Evolutionary conservation across 179 eudicot species (phyloP).

Genomic region (Spergularia azorica): DNA sequence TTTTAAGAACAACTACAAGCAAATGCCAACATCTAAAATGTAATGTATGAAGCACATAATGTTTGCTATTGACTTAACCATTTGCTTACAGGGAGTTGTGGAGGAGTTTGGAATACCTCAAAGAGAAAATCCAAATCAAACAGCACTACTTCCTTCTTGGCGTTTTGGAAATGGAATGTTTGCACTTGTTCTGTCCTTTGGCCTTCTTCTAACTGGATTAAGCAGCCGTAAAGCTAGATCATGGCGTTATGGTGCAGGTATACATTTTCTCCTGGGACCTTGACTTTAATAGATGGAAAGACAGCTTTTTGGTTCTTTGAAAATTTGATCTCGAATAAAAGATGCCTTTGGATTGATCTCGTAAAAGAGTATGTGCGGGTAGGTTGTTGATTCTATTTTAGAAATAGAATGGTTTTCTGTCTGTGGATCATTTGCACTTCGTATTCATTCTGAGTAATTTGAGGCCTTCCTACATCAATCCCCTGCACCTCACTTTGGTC

Average conservation of each 20-base stretch:
- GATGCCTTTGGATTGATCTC: background rate
- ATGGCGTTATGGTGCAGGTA: slow-evolving; percentile 98
- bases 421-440: background rate
- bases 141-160: slow-evolving; percentile 85
- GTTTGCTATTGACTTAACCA: slow-evolving; percentile 9
- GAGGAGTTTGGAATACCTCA: slow-evolving; percentile 88
- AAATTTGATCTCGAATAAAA: background rate
- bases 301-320: background rate
- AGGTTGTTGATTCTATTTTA: background rate
- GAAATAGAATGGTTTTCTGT: too few species aligned
- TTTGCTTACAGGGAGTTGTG: slow-evolving; percentile 73
- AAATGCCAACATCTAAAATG: background rate
- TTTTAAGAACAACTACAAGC: background rate
- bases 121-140: slow-evolving; percentile 60
- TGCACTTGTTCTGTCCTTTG: slow-evolving; percentile 93
- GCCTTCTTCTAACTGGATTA: slow-evolving; percentile 83
- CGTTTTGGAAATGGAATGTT: slow-evolving; percentile 99
- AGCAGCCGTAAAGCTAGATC: slow-evolving; percentile 95
- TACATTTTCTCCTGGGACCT: slow-evolving; percentile 14
- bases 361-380: background rate
- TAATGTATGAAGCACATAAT: background rate
- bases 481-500: slow-evolving; percentile 3
- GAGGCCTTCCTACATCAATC: background rate
- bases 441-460: background rate
- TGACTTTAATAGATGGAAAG: background rate